Evolutionary conservation across 2,329 filamentous ascomycete species (phyloP).

Genomic region (Verticillium nonalfalfae): DNA sequence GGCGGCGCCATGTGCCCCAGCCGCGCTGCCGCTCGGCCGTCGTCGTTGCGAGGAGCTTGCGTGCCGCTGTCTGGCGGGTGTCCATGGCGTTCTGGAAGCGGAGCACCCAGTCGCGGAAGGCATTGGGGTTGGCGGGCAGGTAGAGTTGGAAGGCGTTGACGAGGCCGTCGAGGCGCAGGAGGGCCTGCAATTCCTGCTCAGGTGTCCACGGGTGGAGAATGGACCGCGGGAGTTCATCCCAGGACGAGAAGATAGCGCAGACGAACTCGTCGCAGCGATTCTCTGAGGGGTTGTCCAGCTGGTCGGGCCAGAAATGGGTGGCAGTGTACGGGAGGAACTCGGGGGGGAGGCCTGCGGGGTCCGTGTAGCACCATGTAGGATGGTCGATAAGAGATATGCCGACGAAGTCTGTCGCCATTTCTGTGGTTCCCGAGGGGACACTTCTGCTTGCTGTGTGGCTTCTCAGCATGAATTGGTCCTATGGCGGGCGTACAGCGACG

Average conservation of each 20-base stretch:
- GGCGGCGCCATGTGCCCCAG: background rate
- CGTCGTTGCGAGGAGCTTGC: background rate
- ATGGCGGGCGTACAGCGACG: too few species aligned
- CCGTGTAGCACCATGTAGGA: background rate
- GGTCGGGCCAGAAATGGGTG: background rate
- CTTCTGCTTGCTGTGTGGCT: background rate
- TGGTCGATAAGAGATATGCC: background rate
- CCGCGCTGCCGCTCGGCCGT: slow-evolving; percentile 9
- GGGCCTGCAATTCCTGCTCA: background rate
- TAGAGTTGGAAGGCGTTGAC: slow-evolving; percentile 15
- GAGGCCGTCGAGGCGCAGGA: slow-evolving; percentile 12
- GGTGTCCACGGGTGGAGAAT: background rate
- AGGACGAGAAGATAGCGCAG: background rate
- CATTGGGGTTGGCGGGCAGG: slow-evolving; percentile 14
- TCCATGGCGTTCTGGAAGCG: slow-evolving; percentile 18
- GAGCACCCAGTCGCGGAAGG: slow-evolving; percentile 13
- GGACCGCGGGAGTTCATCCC: background rate
- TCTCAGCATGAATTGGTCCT: too few species aligned
- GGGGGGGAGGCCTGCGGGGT: background rate
- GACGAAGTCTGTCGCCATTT: background rate
- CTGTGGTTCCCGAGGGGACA: background rate
- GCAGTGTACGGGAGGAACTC: background rate
- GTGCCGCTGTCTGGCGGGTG: background rate
- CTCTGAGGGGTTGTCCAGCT: background rate
- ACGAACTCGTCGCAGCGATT: background rate